Conservation (phyloP, 2,329 filamentous ascomycete species). For the Neocucurbitaria cava region DNA sequence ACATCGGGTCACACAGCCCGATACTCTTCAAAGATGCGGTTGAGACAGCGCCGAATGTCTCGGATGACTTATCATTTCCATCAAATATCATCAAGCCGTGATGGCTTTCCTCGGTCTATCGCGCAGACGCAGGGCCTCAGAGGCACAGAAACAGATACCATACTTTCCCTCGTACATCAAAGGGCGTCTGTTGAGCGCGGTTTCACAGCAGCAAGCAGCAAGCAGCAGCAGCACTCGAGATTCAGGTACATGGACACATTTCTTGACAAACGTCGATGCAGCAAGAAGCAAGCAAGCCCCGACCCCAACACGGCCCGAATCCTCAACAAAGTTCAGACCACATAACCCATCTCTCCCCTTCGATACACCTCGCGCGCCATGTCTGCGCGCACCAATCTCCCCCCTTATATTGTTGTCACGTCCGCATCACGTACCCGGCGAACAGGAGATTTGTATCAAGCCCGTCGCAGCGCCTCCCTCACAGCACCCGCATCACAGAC, state of each 20-base stretch:
- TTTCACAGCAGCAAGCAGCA: neutral
- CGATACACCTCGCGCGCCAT: no score
- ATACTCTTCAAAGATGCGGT: neutral
- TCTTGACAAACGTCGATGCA: neutral
- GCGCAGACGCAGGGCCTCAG: neutral
- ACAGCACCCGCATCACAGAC: neutral
- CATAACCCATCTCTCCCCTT: no score
- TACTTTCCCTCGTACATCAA: neutral
- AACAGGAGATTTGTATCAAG: no score
- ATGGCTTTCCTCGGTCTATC: neutral
- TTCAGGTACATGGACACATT: neutral
- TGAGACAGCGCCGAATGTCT: neutral
- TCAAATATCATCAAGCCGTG: neutral
- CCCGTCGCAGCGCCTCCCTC: no score
- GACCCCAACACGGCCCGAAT: neutral
- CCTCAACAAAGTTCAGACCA: neutral
- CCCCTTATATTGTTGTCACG: no score
- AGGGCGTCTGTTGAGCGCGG: neutral
- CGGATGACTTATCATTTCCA: neutral
- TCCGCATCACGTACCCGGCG: no score
- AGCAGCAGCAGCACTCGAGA: neutral
- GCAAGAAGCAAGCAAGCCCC: neutral
- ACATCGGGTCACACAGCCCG: slow-evolving; percentile 10
- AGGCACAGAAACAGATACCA: neutral
- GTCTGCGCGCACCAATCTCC: no score